A percentile compares a stretch with the other conserved stretches of the same genome.
Evolutionary conservation across 805 yeast genomes (phyloP).

Genomic region (Candida sphagnicola): DNA sequence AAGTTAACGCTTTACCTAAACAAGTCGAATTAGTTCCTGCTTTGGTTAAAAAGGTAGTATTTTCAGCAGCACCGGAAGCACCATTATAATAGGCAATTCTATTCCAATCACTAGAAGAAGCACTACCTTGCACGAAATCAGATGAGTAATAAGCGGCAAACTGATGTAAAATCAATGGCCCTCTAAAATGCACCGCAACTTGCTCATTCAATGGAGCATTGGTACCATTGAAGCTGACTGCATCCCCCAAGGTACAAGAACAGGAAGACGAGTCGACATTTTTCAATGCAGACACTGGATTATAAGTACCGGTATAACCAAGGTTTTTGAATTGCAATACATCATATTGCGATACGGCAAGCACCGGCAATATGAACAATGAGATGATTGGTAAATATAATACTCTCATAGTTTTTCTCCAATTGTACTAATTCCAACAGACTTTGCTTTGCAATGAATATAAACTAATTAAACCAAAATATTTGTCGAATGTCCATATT

Average conservation of each 20-base stretch:
- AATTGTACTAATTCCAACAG: too few relatives aligned
- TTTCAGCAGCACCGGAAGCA: constrained; percentile 44
- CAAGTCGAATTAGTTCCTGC: constrained; percentile 62
- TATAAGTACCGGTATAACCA: constrained; percentile 53
- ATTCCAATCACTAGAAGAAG: constrained; percentile 45
- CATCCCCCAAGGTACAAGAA: constrained; percentile 38
- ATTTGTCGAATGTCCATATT: too few relatives aligned
- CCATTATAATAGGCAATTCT: constrained; percentile 61
- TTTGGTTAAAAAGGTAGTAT: constrained; percentile 63
- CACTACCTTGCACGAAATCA: constrained; percentile 31
- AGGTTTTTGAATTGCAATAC: constrained; percentile 47
- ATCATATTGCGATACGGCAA: neutral
- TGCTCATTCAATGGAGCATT: constrained; percentile 67
- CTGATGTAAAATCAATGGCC: constrained; percentile 58
- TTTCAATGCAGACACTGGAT: constrained; percentile 41
- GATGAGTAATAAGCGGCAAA: constrained; percentile 60
- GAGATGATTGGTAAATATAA: neutral
- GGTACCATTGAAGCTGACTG: constrained; percentile 48
- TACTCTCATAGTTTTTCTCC: neutral
- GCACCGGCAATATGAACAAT: neutral
- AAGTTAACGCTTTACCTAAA: constrained; percentile 65
- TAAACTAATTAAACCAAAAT: too few relatives aligned
- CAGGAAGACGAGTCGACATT: constrained; percentile 38
- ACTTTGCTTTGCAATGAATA: too few relatives aligned
- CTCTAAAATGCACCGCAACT: constrained; percentile 74